phyloP scores from a whole-genome alignment of 768 basidiomycete species.

The Hortiboletus flavorubellus region DNA sequence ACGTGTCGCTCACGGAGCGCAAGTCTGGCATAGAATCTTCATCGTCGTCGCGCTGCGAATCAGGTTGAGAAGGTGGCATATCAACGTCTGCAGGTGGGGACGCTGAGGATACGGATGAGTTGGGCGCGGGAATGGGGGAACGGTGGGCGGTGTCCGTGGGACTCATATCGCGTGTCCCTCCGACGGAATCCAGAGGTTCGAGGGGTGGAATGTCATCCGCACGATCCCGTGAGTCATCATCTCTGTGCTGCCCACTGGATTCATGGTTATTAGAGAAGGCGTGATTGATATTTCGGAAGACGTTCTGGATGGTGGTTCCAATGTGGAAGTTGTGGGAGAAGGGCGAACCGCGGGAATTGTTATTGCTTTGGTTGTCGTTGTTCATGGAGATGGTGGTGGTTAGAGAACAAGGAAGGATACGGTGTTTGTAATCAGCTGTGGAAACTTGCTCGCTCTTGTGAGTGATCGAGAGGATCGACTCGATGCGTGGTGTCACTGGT shows the following conservation, averaged over 20 bases:
- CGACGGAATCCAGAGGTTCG: constrained; percentile 3
- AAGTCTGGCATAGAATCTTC: constrained; percentile 43
- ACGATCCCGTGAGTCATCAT: neutral
- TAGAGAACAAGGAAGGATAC: constrained; percentile 9
- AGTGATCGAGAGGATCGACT: neutral
- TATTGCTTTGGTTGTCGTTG: constrained; percentile 13
- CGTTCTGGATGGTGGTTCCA: constrained; percentile 27
- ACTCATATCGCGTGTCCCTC: neutral
- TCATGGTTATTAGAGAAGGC: constrained; percentile 20
- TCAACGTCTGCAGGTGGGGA: constrained; percentile 3
- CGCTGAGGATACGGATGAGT: constrained; percentile 1
- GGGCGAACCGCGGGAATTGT: constrained; percentile 2
- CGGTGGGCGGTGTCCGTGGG: constrained; percentile 1
- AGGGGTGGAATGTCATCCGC: neutral
- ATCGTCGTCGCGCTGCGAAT: constrained; percentile 25
- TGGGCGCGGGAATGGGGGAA: neutral
- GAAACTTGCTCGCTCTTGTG: neutral
- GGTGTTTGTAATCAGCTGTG: constrained; percentile 7
- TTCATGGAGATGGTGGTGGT: constrained; percentile 23
- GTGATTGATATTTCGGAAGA: constrained; percentile 32
- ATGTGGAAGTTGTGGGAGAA: constrained; percentile 22
- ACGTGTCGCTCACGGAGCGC: constrained; percentile 38
- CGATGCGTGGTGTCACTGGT: neutral
- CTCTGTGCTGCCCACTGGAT: neutral
- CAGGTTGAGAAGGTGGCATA: constrained; percentile 5